Percentiles rank a stretch among this genome's conserved stretches.
phyloP scores from a whole-genome alignment of 2,329 filamentous ascomycete genomes.

The Aphanocladium album region DNA sequence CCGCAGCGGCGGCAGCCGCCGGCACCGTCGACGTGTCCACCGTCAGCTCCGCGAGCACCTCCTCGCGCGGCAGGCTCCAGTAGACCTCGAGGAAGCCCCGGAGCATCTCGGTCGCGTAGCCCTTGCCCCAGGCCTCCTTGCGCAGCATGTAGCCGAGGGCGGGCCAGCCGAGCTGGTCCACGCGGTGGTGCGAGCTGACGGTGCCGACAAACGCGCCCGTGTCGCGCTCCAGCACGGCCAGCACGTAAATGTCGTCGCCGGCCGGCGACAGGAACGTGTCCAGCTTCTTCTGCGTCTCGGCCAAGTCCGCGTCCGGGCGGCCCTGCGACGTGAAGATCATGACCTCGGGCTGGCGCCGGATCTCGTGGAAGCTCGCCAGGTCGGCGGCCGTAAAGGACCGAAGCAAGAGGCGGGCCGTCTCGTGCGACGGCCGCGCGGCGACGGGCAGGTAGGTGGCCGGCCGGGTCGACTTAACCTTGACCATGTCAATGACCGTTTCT shows the following conservation, averaged over 20 bases:
- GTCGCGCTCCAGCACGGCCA: constrained; percentile 42
- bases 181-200: constrained; percentile 37
- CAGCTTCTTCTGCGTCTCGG: constrained; percentile 38
- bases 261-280: constrained; percentile 40
- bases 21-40: constrained; percentile 19
- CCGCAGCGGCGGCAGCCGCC: not conserved
- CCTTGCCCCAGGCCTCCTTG: constrained; percentile 49
- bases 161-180: constrained; percentile 46
- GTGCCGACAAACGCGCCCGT: constrained; percentile 49
- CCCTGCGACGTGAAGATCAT: constrained; percentile 54
- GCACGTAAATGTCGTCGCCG: constrained; percentile 51
- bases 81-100: constrained; percentile 41
- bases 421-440: constrained; percentile 33
- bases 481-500: constrained; percentile 7
- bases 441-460: constrained; percentile 38
- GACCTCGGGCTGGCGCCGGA: constrained; percentile 55
- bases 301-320: constrained; percentile 37
- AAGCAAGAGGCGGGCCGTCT: constrained; percentile 51
- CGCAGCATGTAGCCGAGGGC: constrained; percentile 55
- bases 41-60: constrained; percentile 39
- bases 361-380: constrained; percentile 41
- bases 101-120: constrained; percentile 54
- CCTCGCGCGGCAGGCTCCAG: constrained; percentile 44
- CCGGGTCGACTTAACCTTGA: constrained; percentile 44
- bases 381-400: constrained; percentile 47